Conservation (phyloP, 257 asterid species). For the Verbena officinalis region DNA sequence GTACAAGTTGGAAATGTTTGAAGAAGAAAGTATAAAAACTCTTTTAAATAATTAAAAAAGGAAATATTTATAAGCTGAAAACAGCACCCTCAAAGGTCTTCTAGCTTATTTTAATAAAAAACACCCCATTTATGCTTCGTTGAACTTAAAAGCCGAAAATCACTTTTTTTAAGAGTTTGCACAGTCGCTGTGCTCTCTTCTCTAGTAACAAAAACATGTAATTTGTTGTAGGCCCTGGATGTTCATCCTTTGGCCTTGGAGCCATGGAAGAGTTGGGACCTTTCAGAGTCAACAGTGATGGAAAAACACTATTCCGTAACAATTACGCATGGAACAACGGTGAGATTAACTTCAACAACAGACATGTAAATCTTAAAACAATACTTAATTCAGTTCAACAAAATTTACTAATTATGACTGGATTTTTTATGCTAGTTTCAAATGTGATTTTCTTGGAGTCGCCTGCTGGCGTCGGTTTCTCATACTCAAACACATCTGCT, state of each 20-base stretch:
- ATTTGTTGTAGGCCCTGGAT: slow-evolving; percentile 45
- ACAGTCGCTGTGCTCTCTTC: not conserved
- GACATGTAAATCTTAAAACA: not conserved
- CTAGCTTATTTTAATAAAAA: no score
- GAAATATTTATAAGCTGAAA: no score
- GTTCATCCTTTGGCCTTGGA: slow-evolving; percentile 52
- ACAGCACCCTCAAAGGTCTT: no score
- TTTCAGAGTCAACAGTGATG: slow-evolving; percentile 45
- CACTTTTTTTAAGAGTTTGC: no score
- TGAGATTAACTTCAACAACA: slow-evolving; percentile 4
- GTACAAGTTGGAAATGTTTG: no score
- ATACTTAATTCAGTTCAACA: no score
- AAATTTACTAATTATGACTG: not conserved
- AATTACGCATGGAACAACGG: slow-evolving; percentile 47
- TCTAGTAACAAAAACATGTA: not conserved
- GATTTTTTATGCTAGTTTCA: slow-evolving; percentile 33
- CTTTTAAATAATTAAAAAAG: no score
- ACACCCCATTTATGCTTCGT: no score
- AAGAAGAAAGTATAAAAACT: no score
- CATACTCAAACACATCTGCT: slow-evolving; percentile 45
- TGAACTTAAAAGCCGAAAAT: no score
- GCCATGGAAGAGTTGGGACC: slow-evolving; percentile 57
- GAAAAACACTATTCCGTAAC: slow-evolving; percentile 42
- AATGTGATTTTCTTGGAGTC: slow-evolving; percentile 55
- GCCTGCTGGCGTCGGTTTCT: slow-evolving; percentile 59